These are phyloP conservation scores for Podaxis mareebaensis DNA, from an alignment of 768 basidiomycete species.

Conservation along the genomic window DNA sequence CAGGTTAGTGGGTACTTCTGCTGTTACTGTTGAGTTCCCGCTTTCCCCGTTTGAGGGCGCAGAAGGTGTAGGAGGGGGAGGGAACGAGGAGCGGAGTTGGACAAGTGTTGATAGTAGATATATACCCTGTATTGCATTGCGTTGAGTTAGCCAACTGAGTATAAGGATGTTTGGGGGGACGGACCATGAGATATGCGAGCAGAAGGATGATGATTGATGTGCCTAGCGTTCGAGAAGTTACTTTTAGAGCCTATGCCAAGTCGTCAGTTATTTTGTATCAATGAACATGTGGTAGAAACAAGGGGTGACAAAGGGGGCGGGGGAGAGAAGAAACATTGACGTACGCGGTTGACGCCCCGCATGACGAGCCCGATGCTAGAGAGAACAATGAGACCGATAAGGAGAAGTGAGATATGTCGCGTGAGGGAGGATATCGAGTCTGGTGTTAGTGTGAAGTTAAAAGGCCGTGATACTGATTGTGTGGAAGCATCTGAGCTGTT, in stretches of 20 bases:
- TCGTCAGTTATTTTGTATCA: background rate
- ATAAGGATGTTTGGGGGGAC: conserved; percentile 20
- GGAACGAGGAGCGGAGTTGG: conserved; percentile 81
- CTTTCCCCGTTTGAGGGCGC: conserved; percentile 7
- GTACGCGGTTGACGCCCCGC: conserved; percentile 61
- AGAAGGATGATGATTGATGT: conserved; percentile 77
- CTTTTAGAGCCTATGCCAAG: conserved; percentile 49
- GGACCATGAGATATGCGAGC: conserved; percentile 82
- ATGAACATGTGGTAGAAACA: too few relatives aligned
- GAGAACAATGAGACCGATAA: conserved; percentile 78
- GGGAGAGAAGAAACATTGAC: conserved; percentile 18
- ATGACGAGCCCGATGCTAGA: conserved; percentile 72
- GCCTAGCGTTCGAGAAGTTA: conserved; percentile 68
- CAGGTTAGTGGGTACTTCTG: conserved; percentile 41
- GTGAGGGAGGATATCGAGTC: conserved; percentile 42
- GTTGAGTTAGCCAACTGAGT: background rate
- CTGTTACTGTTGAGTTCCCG: background rate
- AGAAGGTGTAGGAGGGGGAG: conserved; percentile 45
- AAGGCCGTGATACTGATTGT: conserved; percentile 14
- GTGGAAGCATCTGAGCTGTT: background rate
- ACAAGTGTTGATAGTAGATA: conserved; percentile 83
- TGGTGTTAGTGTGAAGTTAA: conserved; percentile 19
- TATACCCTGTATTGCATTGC: conserved; percentile 54
- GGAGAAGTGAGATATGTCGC: conserved; percentile 57
- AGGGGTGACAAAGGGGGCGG: too few relatives aligned